Base-by-base conservation (phyloP, 805 yeast species). In the Candida caryicola region DNA sequence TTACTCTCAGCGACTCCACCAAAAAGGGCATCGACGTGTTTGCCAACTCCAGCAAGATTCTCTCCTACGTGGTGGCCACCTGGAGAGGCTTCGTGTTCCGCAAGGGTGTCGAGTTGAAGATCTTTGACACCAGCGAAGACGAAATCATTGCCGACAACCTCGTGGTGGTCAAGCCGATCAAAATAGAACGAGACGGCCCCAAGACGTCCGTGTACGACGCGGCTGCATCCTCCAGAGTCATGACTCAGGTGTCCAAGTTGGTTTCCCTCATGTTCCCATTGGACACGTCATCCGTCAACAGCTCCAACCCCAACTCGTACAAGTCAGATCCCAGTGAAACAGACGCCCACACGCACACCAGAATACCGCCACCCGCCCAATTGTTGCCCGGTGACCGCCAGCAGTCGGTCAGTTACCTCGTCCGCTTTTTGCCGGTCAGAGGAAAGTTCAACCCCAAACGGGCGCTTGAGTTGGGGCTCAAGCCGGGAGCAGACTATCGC, bases 1-100 rank as follows among this genome's bases (percentile, higher is more conserved):
- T 91, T 35, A 87, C 97, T 0, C 69, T 85, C 10, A 80, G 86
- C 40, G 96, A 88, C 49, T 85, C 87, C 49, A 89, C 88, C 2
- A 70, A 74, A 44, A 73, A 74, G 33, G 69, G 69, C 5, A 55
- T 85, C 27, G 71, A 71, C n/a, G 62, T 87, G 0, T 73, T 62
- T 49, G 75, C 79, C 34, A 68, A 73, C 39, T 59, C 59, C 21
- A 42, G 57, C 34, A 49, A 47, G 27, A 40, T 65, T 12, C 43
- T 64, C 15, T 45, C 57, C 7, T 82, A 78, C 54, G 68, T 85
- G 32, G 74, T 86, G 3, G 74, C 90, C 1, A 77, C 91, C 0
- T 88, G 96, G 95, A 73, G 95, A 46, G 79, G 79, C 47, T 90
- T 91, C 63, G 87, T 89, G 10, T 87, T 86, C 57, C 74, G 96